Percentiles rank a stretch among this genome's conserved stretches.
phyloP scores from a whole-genome alignment of 2,329 filamentous ascomycete genomes.

The Clarireedia monteithiana region DNA sequence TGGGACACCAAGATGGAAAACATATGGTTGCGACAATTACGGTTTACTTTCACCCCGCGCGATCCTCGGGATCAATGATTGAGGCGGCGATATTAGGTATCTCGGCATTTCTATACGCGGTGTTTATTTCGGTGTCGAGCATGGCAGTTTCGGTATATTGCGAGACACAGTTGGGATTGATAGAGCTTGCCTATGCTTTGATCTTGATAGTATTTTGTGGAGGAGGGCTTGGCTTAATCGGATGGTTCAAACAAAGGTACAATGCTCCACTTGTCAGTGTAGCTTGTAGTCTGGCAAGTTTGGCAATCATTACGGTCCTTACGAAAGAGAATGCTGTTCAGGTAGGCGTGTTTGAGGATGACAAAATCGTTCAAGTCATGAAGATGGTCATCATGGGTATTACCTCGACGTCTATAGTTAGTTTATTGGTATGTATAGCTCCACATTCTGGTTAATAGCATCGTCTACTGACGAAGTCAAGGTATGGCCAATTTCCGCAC shows the following conservation, averaged over 20 bases:
- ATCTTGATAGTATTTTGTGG: constrained; percentile 80
- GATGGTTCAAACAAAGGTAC: constrained; percentile 76
- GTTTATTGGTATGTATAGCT: constrained; percentile 53
- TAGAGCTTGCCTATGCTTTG: constrained; percentile 66
- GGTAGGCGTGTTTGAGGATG: constrained; percentile 69
- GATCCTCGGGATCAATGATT: constrained; percentile 82
- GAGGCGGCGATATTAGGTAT: constrained; percentile 73
- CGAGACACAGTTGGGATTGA: constrained; percentile 55
- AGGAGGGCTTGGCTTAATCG: constrained; percentile 77
- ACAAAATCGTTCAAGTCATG: constrained; percentile 73
- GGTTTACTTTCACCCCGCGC: constrained; percentile 88
- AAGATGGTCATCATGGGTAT: constrained; percentile 81
- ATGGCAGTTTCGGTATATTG: constrained; percentile 86
- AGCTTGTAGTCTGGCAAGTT: constrained; percentile 75
- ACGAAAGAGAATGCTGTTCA: constrained; percentile 90
- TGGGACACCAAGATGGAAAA: constrained; percentile 84
- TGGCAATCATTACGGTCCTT: constrained; percentile 82
- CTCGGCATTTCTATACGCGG: constrained; percentile 71
- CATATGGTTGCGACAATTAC: constrained; percentile 91
- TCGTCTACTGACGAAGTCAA: not conserved
- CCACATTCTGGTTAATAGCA: no score
- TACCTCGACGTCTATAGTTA: constrained; percentile 61
- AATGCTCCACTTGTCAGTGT: constrained; percentile 77
- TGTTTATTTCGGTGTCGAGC: constrained; percentile 68
- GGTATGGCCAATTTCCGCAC: constrained; percentile 61